A percentile compares a stretch with the other conserved stretches of the same genome.
phyloP scores from a whole-genome alignment of 2,329 filamentous ascomycete genomes.

The Nothophaeocryptopus gaeumannii region DNA sequence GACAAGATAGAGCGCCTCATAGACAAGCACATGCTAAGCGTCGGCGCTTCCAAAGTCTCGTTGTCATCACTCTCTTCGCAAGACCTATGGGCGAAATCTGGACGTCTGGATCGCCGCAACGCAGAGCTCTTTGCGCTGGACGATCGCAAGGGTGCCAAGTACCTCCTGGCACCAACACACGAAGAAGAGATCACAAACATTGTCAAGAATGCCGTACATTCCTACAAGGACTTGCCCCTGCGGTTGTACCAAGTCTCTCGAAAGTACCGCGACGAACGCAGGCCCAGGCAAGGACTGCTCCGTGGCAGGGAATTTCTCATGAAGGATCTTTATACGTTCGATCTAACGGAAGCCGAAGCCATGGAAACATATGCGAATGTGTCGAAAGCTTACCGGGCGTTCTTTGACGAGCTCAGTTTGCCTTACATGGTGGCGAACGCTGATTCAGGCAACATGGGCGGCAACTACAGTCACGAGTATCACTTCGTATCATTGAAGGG shows the following conservation, averaged over 20 bases:
- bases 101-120: conserved; percentile 61
- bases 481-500: conserved; percentile 77
- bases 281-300: conserved; percentile 83
- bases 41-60: conserved; percentile 75
- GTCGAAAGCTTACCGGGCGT: conserved; percentile 65
- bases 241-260: conserved; percentile 88
- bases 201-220: conserved; percentile 69
- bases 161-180: conserved; percentile 85
- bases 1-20: conserved; percentile 82
- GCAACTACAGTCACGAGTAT: conserved; percentile 89
- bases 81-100: conserved; percentile 76
- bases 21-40: conserved; percentile 78
- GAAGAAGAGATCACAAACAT: conserved; percentile 93
- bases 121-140: conserved; percentile 71
- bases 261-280: conserved; percentile 90
- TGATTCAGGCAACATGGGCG: conserved; percentile 95
- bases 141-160: conserved; percentile 72
- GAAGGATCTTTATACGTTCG: conserved; percentile 98
- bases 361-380: conserved; percentile 77
- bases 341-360: conserved; percentile 64
- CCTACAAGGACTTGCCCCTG: conserved; percentile 81
- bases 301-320: conserved; percentile 90
- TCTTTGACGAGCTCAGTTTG: conserved; percentile 80
- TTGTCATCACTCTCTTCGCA: conserved; percentile 84
- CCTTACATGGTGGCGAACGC: conserved; percentile 83